Percentiles rank a stretch among this genome's conserved stretches.
These are phyloP conservation scores for Claviceps maximensis DNA, from an alignment of 2,329 filamentous ascomycete genomes.

Conservation along the genomic window DNA sequence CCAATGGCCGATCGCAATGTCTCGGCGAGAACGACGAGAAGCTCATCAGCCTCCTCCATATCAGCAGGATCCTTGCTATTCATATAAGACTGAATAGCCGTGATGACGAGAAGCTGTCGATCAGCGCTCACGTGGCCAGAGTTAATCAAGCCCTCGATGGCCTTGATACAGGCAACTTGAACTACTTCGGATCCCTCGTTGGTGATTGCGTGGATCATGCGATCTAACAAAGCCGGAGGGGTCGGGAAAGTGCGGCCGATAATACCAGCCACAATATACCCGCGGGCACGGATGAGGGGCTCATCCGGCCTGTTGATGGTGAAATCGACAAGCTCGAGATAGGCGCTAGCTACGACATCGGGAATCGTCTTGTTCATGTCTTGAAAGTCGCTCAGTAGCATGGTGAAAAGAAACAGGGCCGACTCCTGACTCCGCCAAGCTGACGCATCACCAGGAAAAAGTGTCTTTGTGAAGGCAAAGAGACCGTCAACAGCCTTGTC, in stretches of 20 bases:
- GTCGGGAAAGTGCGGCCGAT: slow-evolving; percentile 57
- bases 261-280: slow-evolving; percentile 73
- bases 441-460: slow-evolving; percentile 47
- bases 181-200: slow-evolving; percentile 74
- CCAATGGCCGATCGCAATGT: slow-evolving; percentile 72
- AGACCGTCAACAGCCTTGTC: slow-evolving; percentile 65
- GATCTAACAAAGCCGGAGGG: slow-evolving; percentile 53
- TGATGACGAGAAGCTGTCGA: slow-evolving; percentile 47
- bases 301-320: slow-evolving; percentile 57
- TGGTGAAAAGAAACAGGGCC: slow-evolving; percentile 72
- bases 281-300: slow-evolving; percentile 70
- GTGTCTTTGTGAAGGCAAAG: slow-evolving; percentile 58
- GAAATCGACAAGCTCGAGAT: slow-evolving; percentile 68
- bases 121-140: slow-evolving; percentile 37
- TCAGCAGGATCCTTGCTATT: slow-evolving; percentile 69
- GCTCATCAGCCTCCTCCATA: slow-evolving; percentile 77
- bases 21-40: slow-evolving; percentile 81
- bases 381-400: slow-evolving; percentile 69
- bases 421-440: slow-evolving; percentile 60
- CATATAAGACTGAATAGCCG: slow-evolving; percentile 61
- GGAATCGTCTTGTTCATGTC: slow-evolving; percentile 64
- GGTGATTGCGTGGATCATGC: slow-evolving; percentile 61
- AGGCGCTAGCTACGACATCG: slow-evolving; percentile 54
- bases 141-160: slow-evolving; percentile 55
- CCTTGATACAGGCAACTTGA: slow-evolving; percentile 81